Evolutionary conservation across 2,329 filamentous ascomycete species (phyloP), one percentile per base, ranked within the genome.

Genomic region (Aspergillus sp.): DNA sequence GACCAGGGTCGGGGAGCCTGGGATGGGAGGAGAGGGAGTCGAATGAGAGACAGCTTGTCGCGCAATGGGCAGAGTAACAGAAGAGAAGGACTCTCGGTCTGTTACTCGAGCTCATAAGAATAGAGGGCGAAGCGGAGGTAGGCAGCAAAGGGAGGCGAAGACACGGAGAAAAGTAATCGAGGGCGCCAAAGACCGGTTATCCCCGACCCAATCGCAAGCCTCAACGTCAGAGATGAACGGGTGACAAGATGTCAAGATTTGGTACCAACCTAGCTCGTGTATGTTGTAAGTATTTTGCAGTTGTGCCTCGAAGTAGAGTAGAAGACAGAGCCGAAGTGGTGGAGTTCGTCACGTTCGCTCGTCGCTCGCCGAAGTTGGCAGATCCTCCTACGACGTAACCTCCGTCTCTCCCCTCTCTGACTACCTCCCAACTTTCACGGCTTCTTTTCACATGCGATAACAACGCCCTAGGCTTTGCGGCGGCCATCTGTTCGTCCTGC

Each of bases 31-130:
- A 60, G 66, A 66, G 43, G 31, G 57, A 70, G 62, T 65, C 70
- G 66, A 55, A 51, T 54, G 52, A 69, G 60, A 68, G 68, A 71
- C 73, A 76, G 66, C 57, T 75, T 76, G 69, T 62, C 58, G 59
- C 57, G 45, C 38, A 62, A 56, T 54, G 47, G 38, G 59, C 23
- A 23, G 64, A 65, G 65, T 58, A 56, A 69, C 67, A 70, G 66
- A 66, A 70, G 65, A 59, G 60, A 41, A 46, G 3, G 15, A 17
- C 43, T 57, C 54, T 54, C 48, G 30, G 52, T 60, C 70, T 69
- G 70, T 65, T 71, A 72, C 71, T 70, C 70, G 30, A 49, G 43
- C 41, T 30, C 34, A 50, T 22, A 53, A 45, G 31, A 43, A 46
- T 46, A 43, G 34, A 54, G 54, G 46, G 25, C 47, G 57, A 46